phyloP scores from a whole-genome alignment of 345 rosid genomes.

The Citrus hindsii region DNA sequence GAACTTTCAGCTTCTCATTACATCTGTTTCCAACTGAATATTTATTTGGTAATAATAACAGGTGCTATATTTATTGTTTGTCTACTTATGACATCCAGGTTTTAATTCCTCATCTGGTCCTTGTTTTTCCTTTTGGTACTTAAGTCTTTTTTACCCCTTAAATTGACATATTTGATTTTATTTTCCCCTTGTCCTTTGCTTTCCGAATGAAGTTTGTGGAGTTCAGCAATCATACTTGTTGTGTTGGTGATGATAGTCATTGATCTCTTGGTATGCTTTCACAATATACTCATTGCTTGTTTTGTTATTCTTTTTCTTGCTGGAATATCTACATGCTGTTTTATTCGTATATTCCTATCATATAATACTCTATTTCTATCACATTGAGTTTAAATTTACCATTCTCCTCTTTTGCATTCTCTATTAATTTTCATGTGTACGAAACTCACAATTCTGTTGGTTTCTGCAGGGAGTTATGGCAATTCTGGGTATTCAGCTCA shows the following conservation, averaged over 20 bases:
- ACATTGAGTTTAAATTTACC: background rate
- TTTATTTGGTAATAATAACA: conserved; percentile 32
- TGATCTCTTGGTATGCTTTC: conserved; percentile 75
- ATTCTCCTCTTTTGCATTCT: background rate
- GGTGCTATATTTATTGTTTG: conserved; percentile 87
- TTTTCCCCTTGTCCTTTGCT: conserved; percentile 12
- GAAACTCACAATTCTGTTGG: background rate
- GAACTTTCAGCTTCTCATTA: background rate
- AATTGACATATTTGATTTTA: background rate
- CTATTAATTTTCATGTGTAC: background rate
- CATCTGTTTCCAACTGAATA: background rate
- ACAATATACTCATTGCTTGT: background rate
- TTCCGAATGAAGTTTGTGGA: conserved; percentile 69
- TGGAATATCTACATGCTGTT: background rate
- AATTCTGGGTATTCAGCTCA: conserved; percentile 79
- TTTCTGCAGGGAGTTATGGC: conserved; percentile 88
- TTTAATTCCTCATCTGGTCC: conserved; percentile 23
- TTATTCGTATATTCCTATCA: background rate
- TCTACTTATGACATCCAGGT: conserved; percentile 81
- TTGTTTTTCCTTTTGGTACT: conserved; percentile 5
- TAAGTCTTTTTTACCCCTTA: background rate
- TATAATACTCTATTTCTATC: background rate
- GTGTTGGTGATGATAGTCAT: conserved; percentile 83
- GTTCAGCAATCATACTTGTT: conserved; percentile 69
- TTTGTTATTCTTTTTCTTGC: background rate